Base-by-base conservation (phyloP, 1,284 basidiomycete species). In the Moesziomyces parantarcticus region DNA sequence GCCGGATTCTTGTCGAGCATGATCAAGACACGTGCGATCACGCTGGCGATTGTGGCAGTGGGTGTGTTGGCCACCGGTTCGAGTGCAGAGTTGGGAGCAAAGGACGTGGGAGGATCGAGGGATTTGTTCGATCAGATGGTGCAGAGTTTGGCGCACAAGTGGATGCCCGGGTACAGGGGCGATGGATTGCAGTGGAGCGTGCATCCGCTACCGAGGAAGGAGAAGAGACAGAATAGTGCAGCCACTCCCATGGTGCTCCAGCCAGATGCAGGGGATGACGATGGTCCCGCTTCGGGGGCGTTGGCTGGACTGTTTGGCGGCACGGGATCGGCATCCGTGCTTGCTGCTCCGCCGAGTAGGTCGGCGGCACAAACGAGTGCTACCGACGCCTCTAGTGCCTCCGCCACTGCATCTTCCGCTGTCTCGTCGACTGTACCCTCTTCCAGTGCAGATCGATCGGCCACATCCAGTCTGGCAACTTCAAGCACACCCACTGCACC, bases 51-150 rank as follows among this genome's bases (percentile, higher is more conserved):
- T 10, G 11, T 18, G 20, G n/a, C 41, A 7, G 16, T 22, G 22
- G 21, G 13, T 2, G 2, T 13, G 3, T 22, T 29, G 9, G 29
- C 8, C 29, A 8, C 29, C 9, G 29, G 29, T 26, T 5, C 26
- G 9, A 5, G 11, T 29, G 29, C 29, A 29, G 8, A 16, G 21
- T 14, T 13, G 43, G 16, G 18, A 5, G 45, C 11, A 14, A 46
- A 23, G 11, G 41, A 52, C 3, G 11, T 25, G 9, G 56, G 26
- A 3, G 42, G 40, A 13, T 47, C 50, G 32, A 48, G 62, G 8
- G 68, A 61, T 42, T 23, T 71, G 42, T 65, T 71, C 32, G 61
- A 71, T 34, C 68, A 65, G 41, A n/a, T 71, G 44, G 1, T 71
- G 1, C 54, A 64, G 5, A 42, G 23, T 16, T 7, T 64, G 2